Evolutionary conservation across 441 rosid genomes (phyloP).

Genomic region (Arabidopsis hybrid): DNA sequence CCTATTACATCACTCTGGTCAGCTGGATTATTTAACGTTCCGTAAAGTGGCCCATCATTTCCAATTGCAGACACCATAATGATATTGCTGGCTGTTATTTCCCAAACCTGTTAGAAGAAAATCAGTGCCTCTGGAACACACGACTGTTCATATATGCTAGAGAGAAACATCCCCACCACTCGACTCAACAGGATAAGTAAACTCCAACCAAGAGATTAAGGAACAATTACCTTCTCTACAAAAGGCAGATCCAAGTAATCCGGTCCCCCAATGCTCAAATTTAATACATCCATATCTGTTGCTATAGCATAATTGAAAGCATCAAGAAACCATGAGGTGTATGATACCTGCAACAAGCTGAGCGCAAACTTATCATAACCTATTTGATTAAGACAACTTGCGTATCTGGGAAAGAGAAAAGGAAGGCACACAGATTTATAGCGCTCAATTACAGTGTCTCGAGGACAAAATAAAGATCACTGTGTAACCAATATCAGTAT

Average conservation of each 20-base stretch:
- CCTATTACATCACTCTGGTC: constrained; percentile 99
- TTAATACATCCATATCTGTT: constrained; percentile 90
- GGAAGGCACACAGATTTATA: constrained; percentile 7
- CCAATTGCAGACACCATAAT: constrained; percentile 99
- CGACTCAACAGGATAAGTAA: constrained; percentile 31
- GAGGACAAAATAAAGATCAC: constrained; percentile 5
- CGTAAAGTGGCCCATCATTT: constrained; percentile 99
- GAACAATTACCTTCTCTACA: constrained; percentile 82
- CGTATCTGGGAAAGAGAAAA: constrained; percentile 25
- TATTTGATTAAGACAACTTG: constrained; percentile 31
- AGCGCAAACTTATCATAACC: constrained; percentile 83
- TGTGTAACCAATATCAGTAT: constrained; percentile 22
- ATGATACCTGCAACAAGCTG: constrained; percentile 99
- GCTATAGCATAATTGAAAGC: constrained; percentile 99
- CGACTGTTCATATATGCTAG: constrained; percentile 19
- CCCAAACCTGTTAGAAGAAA: constrained; percentile 80
- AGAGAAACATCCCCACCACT: constrained; percentile 17
- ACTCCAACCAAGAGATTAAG: constrained; percentile 21
- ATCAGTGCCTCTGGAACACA: constrained; percentile 25
- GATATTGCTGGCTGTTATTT: constrained; percentile 96
- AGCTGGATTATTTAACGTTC: constrained; percentile 99
- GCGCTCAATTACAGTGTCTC: constrained; percentile 1
- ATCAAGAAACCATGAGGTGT: constrained; percentile 99
- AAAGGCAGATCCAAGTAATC: constrained; percentile 99
- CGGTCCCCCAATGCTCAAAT: constrained; percentile 99